These are phyloP conservation scores for Oenanthe javanica DNA, from an alignment of 140 eudicot genomes.

Conservation along the genomic window DNA sequence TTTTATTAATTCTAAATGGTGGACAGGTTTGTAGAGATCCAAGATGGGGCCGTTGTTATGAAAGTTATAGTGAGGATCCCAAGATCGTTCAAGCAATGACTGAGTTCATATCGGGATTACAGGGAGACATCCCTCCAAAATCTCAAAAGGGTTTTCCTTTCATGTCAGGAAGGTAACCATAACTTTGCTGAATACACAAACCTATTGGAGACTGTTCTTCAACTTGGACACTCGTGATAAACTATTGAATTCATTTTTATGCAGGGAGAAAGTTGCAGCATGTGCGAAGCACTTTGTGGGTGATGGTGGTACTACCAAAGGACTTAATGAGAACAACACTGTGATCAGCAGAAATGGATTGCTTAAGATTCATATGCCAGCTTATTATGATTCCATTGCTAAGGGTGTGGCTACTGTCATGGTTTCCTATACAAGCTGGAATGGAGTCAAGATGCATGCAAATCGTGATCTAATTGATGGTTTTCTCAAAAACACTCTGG, in stretches of 20 bases:
- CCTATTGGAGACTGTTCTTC: background rate
- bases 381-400: constrained; percentile 45
- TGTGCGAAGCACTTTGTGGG: constrained; percentile 69
- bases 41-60: constrained; percentile 78
- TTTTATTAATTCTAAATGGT: background rate
- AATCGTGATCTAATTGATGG: constrained; percentile 44
- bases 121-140: constrained; percentile 46
- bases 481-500: constrained; percentile 48
- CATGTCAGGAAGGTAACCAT: constrained; percentile 34
- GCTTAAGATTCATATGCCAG: constrained; percentile 70
- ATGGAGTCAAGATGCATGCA: constrained; percentile 67
- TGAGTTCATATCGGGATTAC: constrained; percentile 50
- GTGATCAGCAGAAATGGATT: constrained; percentile 31
- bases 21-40: constrained; percentile 65
- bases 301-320: constrained; percentile 65
- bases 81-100: constrained; percentile 55
- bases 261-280: constrained; percentile 26
- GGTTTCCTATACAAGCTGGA: constrained; percentile 64
- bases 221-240: background rate
- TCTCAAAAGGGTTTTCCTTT: constrained; percentile 54
- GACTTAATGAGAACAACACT: constrained; percentile 65
- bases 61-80: constrained; percentile 62
- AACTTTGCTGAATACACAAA: background rate
- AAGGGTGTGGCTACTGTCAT: constrained; percentile 67
- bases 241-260: background rate